These are phyloP conservation scores for Quercus gilva DNA, from an alignment of 306 rosid genomes.

Conservation along the genomic window DNA sequence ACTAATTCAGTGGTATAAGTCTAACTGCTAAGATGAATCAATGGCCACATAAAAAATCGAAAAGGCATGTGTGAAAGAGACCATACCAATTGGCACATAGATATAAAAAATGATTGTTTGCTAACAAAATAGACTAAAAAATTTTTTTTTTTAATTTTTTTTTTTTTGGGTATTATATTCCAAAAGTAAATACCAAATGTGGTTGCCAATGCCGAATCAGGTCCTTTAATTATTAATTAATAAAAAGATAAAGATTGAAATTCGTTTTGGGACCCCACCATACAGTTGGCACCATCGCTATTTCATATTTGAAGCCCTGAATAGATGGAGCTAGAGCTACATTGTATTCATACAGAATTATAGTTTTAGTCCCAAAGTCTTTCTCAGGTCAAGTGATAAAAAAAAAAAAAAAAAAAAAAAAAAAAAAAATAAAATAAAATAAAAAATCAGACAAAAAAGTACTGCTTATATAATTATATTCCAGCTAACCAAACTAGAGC, in stretches of 20 bases:
- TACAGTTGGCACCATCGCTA: neutral
- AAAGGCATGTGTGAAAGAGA: neutral
- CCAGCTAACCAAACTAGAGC: neutral
- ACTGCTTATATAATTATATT: neutral
- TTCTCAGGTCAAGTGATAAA: neutral
- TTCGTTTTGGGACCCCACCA: neutral
- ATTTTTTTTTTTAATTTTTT: neutral
- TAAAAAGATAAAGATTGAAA: slow-evolving; percentile 8
- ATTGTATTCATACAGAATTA: too few relatives aligned
- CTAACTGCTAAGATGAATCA: neutral
- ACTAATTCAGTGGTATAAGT: too few relatives aligned
- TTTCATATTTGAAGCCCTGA: neutral
- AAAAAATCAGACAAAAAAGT: neutral
- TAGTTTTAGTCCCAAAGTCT: neutral
- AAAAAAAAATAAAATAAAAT: neutral
- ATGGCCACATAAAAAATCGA: neutral
- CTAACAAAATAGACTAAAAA: neutral
- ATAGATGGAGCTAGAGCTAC: neutral
- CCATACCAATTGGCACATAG: neutral
- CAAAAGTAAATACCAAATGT: neutral
- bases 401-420: neutral
- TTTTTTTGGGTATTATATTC: neutral
- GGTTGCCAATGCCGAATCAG: slow-evolving; percentile 12
- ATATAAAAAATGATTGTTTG: neutral
- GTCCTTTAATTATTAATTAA: slow-evolving; percentile 7